These are phyloP conservation scores for Penicillium subrubescens DNA, from an alignment of 495 filamentous ascomycete genomes.

Conservation along the genomic window DNA sequence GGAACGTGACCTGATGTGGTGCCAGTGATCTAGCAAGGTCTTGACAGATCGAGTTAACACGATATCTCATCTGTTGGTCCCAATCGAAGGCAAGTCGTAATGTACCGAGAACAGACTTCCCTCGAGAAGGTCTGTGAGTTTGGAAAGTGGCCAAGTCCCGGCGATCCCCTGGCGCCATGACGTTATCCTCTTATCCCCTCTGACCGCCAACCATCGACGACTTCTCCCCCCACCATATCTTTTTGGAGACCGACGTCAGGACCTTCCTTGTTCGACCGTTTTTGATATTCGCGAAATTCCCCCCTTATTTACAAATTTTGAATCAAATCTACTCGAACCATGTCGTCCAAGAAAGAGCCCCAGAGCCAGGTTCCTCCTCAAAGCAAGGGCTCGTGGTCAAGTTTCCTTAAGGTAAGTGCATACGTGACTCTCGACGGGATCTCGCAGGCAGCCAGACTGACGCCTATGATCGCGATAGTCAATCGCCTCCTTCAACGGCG, in stretches of 20 bases:
- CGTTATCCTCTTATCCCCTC: slow-evolving; percentile 18
- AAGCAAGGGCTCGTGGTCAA: slow-evolving; percentile 56
- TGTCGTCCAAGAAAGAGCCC: slow-evolving; percentile 40
- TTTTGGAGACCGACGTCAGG: slow-evolving; percentile 11
- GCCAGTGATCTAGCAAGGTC: background rate
- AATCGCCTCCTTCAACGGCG: slow-evolving; percentile 94
- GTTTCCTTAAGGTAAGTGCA: slow-evolving; percentile 52
- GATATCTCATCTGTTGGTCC: background rate
- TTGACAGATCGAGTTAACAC: background rate
- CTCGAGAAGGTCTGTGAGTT: background rate
- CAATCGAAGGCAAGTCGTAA: background rate
- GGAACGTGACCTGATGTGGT: background rate
- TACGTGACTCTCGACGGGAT: background rate
- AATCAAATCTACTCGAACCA: slow-evolving; percentile 11
- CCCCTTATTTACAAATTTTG: background rate
- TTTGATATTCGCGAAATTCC: background rate
- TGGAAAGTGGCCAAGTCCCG: slow-evolving; percentile 18
- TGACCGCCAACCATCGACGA: slow-evolving; percentile 26
- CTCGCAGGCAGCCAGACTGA: slow-evolving; percentile 10
- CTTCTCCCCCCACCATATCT: slow-evolving; percentile 4
- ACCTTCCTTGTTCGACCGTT: background rate
- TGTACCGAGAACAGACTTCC: background rate
- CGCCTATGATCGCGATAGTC: slow-evolving; percentile 54
- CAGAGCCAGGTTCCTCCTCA: slow-evolving; percentile 38
- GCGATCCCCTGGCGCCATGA: slow-evolving; percentile 25